Evolutionary conservation across 345 rosid genomes (phyloP).

Genomic region (Kernera saxatilis): DNA sequence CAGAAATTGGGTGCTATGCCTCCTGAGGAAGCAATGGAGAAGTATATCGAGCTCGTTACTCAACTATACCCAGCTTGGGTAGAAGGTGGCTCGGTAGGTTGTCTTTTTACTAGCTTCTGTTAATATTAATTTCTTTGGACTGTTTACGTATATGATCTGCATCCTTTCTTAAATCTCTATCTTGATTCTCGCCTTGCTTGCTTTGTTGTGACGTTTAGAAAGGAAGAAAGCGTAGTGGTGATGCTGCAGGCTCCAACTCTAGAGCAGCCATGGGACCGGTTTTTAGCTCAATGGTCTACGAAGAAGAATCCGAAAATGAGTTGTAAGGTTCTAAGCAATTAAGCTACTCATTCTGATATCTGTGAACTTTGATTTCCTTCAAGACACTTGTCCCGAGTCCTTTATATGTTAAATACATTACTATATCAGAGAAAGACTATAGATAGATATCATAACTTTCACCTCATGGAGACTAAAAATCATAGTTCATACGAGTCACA

Average conservation of each 20-base stretch:
- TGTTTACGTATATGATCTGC: not conserved
- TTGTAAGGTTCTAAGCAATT: slow-evolving; percentile 55
- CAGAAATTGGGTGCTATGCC: slow-evolving; percentile 91
- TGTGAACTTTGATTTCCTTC: not conserved
- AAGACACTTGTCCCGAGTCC: not conserved
- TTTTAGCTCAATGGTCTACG: slow-evolving; percentile 74
- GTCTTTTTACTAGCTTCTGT: not conserved
- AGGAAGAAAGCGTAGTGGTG: slow-evolving; percentile 42
- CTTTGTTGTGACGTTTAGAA: slow-evolving; percentile 29
- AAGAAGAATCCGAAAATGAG: slow-evolving; percentile 78
- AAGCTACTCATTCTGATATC: not conserved
- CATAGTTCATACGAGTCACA: not conserved
- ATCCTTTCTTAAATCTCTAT: not conserved
- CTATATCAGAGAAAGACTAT: not conserved
- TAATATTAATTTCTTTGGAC: not conserved
- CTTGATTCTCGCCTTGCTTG: not conserved
- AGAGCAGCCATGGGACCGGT: slow-evolving; percentile 84
- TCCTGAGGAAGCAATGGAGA: slow-evolving; percentile 92
- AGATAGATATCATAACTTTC: no score
- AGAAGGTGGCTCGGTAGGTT: slow-evolving; percentile 47
- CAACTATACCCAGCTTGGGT: slow-evolving; percentile 83
- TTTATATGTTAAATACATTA: not conserved
- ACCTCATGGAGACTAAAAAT: not conserved
- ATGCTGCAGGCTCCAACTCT: slow-evolving; percentile 34
- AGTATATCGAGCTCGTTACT: slow-evolving; percentile 76